phyloP scores from a whole-genome alignment of 2,329 filamentous ascomycete genomes.

The Fusarium sarcochroum region DNA sequence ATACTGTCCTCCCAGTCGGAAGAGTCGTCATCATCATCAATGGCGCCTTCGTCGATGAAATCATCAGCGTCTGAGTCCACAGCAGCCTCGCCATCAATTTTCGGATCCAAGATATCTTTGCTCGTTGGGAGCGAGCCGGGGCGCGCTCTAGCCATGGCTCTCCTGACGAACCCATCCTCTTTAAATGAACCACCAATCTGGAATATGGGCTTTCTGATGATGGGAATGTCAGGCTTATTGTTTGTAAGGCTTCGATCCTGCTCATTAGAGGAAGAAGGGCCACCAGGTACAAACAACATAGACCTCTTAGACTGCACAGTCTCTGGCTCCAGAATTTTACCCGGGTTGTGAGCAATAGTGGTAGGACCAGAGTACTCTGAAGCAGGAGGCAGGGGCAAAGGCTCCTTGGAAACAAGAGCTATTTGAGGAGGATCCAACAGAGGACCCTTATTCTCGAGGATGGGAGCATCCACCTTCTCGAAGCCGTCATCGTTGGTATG shows the following conservation, averaged over 20 bases:
- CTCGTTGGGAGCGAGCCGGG: conserved; percentile 73
- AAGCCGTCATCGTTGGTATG: conserved; percentile 94
- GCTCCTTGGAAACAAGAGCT: conserved; percentile 59
- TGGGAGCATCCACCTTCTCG: conserved; percentile 93
- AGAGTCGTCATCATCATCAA: conserved; percentile 77
- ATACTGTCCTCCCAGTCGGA: conserved; percentile 77
- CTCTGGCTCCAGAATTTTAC: too few species aligned
- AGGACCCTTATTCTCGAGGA: conserved; percentile 86
- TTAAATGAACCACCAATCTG: too few species aligned
- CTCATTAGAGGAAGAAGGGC: conserved; percentile 81
- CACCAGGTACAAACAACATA: conserved; percentile 78
- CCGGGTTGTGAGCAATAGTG: conserved; percentile 61
- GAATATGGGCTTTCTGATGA: conserved; percentile 57
- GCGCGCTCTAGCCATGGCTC: conserved; percentile 62
- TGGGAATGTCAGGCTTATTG: conserved; percentile 52
- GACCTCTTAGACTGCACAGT: conserved; percentile 76
- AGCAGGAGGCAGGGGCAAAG: conserved; percentile 49
- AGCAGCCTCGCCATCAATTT: conserved; percentile 69
- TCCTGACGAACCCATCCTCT: conserved; percentile 81
- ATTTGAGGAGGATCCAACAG: conserved; percentile 59
- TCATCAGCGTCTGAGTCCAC: conserved; percentile 74
- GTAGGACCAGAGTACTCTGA: conserved; percentile 61
- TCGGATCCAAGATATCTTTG: conserved; percentile 78
- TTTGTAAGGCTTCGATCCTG: conserved; percentile 64
- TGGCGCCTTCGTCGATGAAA: conserved; percentile 85